phyloP scores from a whole-genome alignment of 108 stramenopile genomes.

The Cyclostephanos invisitatus region DNA sequence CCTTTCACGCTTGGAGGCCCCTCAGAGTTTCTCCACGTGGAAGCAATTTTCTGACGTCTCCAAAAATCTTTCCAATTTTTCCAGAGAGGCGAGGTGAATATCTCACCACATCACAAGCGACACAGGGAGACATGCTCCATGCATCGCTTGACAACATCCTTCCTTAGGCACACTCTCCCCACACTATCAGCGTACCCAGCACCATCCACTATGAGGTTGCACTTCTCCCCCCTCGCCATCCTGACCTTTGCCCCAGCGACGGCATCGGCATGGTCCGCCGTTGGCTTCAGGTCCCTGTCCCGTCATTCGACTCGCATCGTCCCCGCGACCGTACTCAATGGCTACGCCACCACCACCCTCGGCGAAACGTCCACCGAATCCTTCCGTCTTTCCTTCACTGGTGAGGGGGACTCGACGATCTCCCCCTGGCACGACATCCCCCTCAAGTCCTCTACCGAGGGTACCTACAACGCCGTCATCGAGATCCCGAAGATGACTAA shows the following conservation, averaged over 20 bases:
- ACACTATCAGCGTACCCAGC: conserved; percentile 1
- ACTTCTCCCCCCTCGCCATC: conserved; percentile 54
- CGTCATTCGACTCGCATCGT: conserved; percentile 23
- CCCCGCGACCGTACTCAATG: conserved; percentile 54
- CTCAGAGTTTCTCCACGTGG: no score
- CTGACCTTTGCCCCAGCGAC: conserved; percentile 51
- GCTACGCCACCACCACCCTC: conserved; percentile 55
- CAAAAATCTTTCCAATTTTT: no score
- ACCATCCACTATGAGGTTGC: conserved; percentile 63
- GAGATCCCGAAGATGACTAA: conserved; percentile 99
- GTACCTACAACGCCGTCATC: conserved; percentile 91
- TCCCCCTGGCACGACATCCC: conserved; percentile 93
- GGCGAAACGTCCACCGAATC: conserved; percentile 84
- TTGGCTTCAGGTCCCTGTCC: conserved; percentile 27
- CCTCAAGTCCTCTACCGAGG: conserved; percentile 53
- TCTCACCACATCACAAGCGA: not conserved
- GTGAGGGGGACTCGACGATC: conserved; percentile 60
- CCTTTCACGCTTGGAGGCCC: no score
- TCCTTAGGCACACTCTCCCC: not conserved
- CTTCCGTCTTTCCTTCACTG: conserved; percentile 82
- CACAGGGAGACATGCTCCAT: not conserved
- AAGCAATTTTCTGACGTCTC: no score
- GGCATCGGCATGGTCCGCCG: conserved; percentile 62
- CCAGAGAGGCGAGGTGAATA: no score
- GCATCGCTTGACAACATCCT: conserved; percentile 7